A percentile compares a stretch with the other conserved stretches of the same genome.
These are phyloP conservation scores for Ceratocystis smalleyi DNA, from an alignment of 2,329 filamentous ascomycete species.

Conservation along the genomic window DNA sequence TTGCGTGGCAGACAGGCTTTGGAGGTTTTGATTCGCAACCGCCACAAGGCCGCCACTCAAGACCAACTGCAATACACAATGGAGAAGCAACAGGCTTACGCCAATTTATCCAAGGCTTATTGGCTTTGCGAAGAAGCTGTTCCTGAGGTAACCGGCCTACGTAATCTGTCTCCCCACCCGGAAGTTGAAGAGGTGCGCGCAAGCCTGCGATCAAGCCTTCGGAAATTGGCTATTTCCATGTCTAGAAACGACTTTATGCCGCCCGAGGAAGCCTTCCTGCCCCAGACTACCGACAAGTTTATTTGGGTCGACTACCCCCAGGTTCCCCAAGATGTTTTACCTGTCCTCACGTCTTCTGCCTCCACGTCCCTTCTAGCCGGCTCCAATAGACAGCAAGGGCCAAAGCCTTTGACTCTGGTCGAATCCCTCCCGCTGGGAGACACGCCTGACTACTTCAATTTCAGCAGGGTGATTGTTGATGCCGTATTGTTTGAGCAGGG, in stretches of 20 bases:
- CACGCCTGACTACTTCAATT: conserved; percentile 56
- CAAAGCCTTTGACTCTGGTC: conserved; percentile 34
- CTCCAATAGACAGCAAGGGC: conserved; percentile 32
- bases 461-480: conserved; percentile 61
- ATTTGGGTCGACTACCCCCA: conserved; percentile 70
- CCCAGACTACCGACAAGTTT: conserved; percentile 61
- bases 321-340: conserved; percentile 54
- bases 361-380: conserved; percentile 31
- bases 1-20: conserved; percentile 62
- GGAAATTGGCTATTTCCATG: conserved; percentile 67
- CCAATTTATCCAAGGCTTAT: conserved; percentile 70
- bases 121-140: conserved; percentile 55
- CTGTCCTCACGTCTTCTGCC: conserved; percentile 41
- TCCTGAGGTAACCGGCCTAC: conserved; percentile 33
- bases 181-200: conserved; percentile 40
- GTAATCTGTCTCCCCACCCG: conserved; percentile 28
- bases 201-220: conserved; percentile 47
- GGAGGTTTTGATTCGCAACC: conserved; percentile 54
- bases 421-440: conserved; percentile 67
- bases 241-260: conserved; percentile 67
- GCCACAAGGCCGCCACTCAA: conserved; percentile 33
- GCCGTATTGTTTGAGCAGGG: conserved; percentile 54
- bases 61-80: conserved; percentile 41
- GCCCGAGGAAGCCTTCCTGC: conserved; percentile 50
- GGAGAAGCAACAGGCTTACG: conserved; percentile 58